Evolutionary conservation across 2,329 filamentous ascomycete genomes (phyloP), one percentile per base, ranked within the genome.

Genomic region (Paecilomyces sp.): DNA sequence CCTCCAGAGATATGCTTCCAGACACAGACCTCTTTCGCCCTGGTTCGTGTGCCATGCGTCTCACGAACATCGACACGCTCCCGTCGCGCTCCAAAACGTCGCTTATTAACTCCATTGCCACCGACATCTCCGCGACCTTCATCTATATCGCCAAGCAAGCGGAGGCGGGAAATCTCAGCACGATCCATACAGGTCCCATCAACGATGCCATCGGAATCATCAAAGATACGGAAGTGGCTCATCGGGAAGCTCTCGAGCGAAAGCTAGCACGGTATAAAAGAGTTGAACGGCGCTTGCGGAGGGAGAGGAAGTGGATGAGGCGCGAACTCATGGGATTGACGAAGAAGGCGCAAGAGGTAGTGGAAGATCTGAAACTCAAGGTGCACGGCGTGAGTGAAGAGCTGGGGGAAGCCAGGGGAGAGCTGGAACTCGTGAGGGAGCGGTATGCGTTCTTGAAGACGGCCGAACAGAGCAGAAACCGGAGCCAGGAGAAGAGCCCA

Each of bases 51-150:
- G 62, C 64, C 13, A 60, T 69, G 24, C 66, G 66, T 56, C 64
- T 75, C 15, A 62, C 62, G 11, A 59, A 64, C 8, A 36, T 72
- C 2, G 62, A 66, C 30, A 53, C 25, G 8, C 62, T 68, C 56
- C 59, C 64, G 25, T 54, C 65, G 0, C 3, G 13, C 3, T 54
- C 60, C 9, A 74, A 73, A 60, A 58, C 61, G 5, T 50, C 61
- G 7, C 61, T 70, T 11, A 62, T 74, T 36, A 18, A 56, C 11
- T 64, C 68, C 11, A 63, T 75, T 55, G 68, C 71, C 18, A 59
- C 66, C 34, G 71, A 76, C 54, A 71, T 75, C 51, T 59, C 63
- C 18, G 63, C 65, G 0, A 66, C 65, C 2, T 69, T 76, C 22
- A 66, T 69, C 53, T 64, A 58, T 33, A 69, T 76, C 55, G 65